Base-by-base conservation (phyloP, 2,329 filamentous ascomycete genomes). In the Cladosporium phlei region DNA sequence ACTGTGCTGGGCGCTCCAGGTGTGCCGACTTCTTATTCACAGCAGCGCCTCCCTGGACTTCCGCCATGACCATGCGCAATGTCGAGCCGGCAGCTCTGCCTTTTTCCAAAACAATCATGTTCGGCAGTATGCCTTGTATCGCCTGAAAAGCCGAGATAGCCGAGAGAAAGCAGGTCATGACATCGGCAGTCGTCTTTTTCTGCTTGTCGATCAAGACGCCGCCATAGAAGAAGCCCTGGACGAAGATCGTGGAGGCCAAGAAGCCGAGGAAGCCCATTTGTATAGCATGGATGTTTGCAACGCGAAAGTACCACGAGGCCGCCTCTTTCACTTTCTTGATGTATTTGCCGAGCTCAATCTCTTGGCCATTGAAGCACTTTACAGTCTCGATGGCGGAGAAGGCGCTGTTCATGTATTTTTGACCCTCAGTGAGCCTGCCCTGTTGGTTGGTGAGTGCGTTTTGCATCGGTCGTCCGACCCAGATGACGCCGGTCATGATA, bases 201-300 rank as follows among this genome's bases (percentile, higher is more conserved):
- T 80, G 80, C 1, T 76, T 66, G 8, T 74, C 71, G 8, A 93
- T 81, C 2, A 95, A 74, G 1, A 78, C 70, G 21, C 84, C 78
- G 0, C 89, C 90, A 56, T 90, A 95, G 80, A 87, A 95, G 59
- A 97, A 96, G 0, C 89, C 90, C 48, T 89, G 78, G 0, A 94
- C 83, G 55, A 97, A 96, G 62, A 96, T 82, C 2, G 74, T 75
- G 3, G 88, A 77, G 22, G 85, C 82, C 70, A 89, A 82, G 55
- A 94, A 79, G 37, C 84, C 82, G 42, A 87, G 75, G 38, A 85
- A 78, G 0, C 82, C 83, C 59, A 86, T 81, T 59, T 95, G 89
- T 3, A 82, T 62, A 1, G 86, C 81, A 54, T 82, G 86, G 12
- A 80, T 75, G 35, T 78, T 74, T 0, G 85, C 85, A 60, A 91